Conservation (phyloP, 176 grass and related monocot genomes). For the Carex pumila region DNA sequence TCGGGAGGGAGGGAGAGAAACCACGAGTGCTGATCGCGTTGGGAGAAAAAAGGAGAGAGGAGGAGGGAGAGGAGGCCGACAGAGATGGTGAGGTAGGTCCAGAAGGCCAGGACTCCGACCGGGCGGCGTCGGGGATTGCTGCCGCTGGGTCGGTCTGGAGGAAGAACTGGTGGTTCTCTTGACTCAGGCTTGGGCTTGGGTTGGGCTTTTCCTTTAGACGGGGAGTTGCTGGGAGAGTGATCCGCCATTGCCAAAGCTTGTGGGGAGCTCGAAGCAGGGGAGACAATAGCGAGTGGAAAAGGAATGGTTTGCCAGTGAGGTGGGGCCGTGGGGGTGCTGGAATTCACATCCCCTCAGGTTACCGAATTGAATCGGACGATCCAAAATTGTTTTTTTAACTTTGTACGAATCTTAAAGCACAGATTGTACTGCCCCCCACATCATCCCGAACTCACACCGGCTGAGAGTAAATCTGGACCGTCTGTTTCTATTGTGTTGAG, state of each 20-base stretch:
- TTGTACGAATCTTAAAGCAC: too few species aligned
- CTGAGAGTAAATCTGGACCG: too few species aligned
- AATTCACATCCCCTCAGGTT: too few species aligned
- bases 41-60: slow-evolving; percentile 28
- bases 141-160: not conserved
- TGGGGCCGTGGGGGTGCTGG: not conserved
- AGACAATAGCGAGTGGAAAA: not conserved
- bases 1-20: slow-evolving; percentile 29
- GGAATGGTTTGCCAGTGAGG: not conserved
- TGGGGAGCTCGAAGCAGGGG: not conserved
- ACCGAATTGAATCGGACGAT: too few species aligned
- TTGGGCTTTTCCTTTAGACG: not conserved
- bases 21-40: slow-evolving; percentile 15
- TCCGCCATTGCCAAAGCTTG: slow-evolving; percentile 10
- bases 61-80: slow-evolving; percentile 52
- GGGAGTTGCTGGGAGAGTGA: not conserved
- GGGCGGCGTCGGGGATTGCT: slow-evolving; percentile 15
- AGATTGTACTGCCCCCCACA: too few species aligned
- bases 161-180: not conserved
- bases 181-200: not conserved
- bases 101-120: slow-evolving; percentile 47
- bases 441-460: too few species aligned
- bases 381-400: too few species aligned
- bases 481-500: too few species aligned
- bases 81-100: slow-evolving; percentile 63